These are phyloP conservation scores for Yamadazyma sp. DNA, from an alignment of 1,139 yeast genomes.

Conservation along the genomic window DNA sequence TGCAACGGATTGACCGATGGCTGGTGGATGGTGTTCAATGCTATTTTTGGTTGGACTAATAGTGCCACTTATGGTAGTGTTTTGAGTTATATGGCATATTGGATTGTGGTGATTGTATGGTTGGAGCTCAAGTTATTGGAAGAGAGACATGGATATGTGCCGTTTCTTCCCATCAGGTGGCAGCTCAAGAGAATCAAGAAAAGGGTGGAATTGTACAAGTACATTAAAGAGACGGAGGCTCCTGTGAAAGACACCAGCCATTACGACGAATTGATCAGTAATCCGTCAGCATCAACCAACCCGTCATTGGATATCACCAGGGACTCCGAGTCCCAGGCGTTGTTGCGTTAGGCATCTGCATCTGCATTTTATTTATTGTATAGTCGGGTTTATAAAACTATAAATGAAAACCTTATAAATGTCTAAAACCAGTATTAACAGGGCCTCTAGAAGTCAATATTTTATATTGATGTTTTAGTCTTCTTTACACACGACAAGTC, in stretches of 20 bases:
- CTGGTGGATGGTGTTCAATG: slow-evolving; percentile 47
- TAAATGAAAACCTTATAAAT: too few species aligned
- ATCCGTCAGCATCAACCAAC: slow-evolving; percentile 12
- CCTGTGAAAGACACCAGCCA: slow-evolving; percentile 3
- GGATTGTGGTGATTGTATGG: slow-evolving; percentile 30
- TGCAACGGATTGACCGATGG: slow-evolving; percentile 31
- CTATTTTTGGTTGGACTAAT: slow-evolving; percentile 50
- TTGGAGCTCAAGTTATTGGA: slow-evolving; percentile 43
- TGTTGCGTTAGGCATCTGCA: slow-evolving; percentile 3
- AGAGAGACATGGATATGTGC: slow-evolving; percentile 64
- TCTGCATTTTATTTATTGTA: too few species aligned
- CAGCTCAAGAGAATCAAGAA: slow-evolving; percentile 59
- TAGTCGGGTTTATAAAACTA: too few species aligned
- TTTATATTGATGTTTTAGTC: too few species aligned
- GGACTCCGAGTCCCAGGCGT: slow-evolving; percentile 7
- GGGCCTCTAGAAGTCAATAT: too few species aligned
- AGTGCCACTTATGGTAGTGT: slow-evolving; percentile 51
- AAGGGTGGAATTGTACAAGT: slow-evolving; percentile 28
- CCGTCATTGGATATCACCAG: slow-evolving; percentile 1
- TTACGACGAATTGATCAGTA: slow-evolving; percentile 13
- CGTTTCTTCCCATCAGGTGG: slow-evolving; percentile 58
- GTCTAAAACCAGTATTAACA: too few species aligned
- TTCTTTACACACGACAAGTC: too few species aligned
- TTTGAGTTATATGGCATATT: slow-evolving; percentile 35
- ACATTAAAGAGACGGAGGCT: slow-evolving; percentile 6